A percentile compares a stretch with the other conserved stretches of the same genome.
These are phyloP conservation scores for Gentiana straminea DNA, from an alignment of 257 asterid species.

Conservation along the genomic window DNA sequence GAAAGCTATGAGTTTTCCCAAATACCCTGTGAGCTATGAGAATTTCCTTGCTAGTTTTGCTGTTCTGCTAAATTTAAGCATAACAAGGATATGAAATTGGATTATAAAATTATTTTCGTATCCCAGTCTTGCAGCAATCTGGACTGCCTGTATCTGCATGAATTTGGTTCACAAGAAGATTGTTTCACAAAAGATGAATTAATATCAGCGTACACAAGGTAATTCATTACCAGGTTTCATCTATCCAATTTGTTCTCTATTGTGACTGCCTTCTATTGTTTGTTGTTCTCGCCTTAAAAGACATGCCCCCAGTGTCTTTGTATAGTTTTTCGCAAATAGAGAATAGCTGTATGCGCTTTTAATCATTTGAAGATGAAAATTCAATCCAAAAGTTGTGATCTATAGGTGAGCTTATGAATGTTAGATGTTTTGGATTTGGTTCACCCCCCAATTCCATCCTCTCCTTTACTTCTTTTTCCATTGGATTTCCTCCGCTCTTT, in stretches of 20 bases:
- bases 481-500: constrained; percentile 5
- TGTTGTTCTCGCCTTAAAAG: background rate
- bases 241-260: background rate
- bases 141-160: constrained; percentile 87
- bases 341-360: no score
- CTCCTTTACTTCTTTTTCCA: background rate
- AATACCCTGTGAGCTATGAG: no score
- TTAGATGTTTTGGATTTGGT: background rate
- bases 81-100: background rate
- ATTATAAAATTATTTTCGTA: constrained; percentile 13
- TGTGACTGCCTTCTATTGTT: background rate
- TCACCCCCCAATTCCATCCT: no score
- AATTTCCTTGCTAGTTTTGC: background rate
- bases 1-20: no score
- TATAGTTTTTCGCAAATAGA: no score
- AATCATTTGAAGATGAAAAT: no score
- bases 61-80: background rate
- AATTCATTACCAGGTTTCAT: constrained; percentile 6
- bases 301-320: no score
- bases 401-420: background rate
- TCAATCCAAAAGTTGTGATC: background rate
- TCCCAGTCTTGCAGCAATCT: constrained; percentile 84
- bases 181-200: constrained; percentile 90
- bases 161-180: constrained; percentile 76
- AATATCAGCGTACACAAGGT: constrained; percentile 84